Conservation (phyloP, 2,329 filamentous ascomycete genomes). For the Meredithiella fracta region DNA sequence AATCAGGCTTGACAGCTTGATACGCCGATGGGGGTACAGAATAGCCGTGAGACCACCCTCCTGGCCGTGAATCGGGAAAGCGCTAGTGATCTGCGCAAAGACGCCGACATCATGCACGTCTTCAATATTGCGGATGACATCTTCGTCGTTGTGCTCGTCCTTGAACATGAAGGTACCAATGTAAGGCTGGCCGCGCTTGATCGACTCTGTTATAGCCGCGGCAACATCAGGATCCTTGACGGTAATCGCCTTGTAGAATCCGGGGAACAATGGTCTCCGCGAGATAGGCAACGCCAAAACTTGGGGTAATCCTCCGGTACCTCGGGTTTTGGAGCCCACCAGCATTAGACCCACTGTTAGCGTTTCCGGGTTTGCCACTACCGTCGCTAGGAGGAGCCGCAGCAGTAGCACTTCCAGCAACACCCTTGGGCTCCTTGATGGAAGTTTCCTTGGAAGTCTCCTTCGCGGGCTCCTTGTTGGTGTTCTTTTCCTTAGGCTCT, state of each 20-base stretch:
- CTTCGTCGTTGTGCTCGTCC: constrained; percentile 83
- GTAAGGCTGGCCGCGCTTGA: constrained; percentile 92
- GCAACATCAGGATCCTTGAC: constrained; percentile 87
- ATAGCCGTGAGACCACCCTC: constrained; percentile 79
- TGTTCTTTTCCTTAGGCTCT: constrained; percentile 3
- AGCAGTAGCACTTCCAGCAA: constrained; percentile 41
- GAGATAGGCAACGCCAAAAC: constrained; percentile 95
- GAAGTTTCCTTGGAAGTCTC: neutral
- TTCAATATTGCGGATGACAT: constrained; percentile 75
- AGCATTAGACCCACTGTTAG: constrained; percentile 40
- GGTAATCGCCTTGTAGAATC: constrained; percentile 97
- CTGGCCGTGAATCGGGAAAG: constrained; percentile 79
- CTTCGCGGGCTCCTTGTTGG: constrained; percentile 4
- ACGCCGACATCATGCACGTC: constrained; percentile 94
- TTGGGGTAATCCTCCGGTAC: constrained; percentile 95
- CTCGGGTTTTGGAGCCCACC: constrained; percentile 65
- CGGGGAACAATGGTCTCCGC: constrained; percentile 83
- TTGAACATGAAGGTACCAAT: constrained; percentile 95
- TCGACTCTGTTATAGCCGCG: constrained; percentile 84
- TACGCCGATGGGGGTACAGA: constrained; percentile 86
- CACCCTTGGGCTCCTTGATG: constrained; percentile 29
- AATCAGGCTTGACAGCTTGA: constrained; percentile 72
- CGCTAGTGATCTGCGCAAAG: constrained; percentile 94
- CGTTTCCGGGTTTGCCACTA: constrained; percentile 31
- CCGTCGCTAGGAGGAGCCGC: constrained; percentile 24